These are phyloP conservation scores for Pythium scleroteichum DNA, from an alignment of 352 stramenopile genomes.

Conservation along the genomic window DNA sequence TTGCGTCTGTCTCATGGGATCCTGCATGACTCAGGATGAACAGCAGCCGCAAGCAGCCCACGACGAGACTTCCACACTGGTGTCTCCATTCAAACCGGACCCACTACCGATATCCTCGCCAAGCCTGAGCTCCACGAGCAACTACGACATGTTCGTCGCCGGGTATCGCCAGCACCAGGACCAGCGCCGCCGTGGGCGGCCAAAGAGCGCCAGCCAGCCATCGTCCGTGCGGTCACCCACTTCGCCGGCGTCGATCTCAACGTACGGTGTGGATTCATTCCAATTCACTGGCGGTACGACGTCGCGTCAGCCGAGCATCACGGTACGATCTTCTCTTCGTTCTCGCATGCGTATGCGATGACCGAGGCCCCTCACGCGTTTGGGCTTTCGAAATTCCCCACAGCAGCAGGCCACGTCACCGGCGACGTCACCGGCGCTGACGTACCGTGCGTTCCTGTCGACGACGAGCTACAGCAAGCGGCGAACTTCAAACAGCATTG, in stretches of 20 bases:
- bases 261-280: constrained; percentile 6
- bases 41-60: neutral
- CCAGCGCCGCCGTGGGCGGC: neutral
- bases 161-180: constrained; percentile 28
- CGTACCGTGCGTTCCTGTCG: constrained; percentile 54
- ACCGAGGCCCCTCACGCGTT: constrained; percentile 1
- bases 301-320: neutral
- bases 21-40: neutral
- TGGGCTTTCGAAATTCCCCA: neutral
- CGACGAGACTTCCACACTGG: neutral
- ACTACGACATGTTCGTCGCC: constrained; percentile 40
- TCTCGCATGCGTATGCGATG: too few species aligned
- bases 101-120: constrained; percentile 18
- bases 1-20: neutral
- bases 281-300: constrained; percentile 5
- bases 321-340: too few species aligned
- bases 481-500: constrained; percentile 12
- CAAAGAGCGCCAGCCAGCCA: constrained; percentile 3
- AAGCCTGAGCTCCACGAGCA: constrained; percentile 36
- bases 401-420: constrained; percentile 16
- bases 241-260: constrained; percentile 11
- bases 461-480: constrained; percentile 57
- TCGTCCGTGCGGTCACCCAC: constrained; percentile 17
- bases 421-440: constrained; percentile 20
- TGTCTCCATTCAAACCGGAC: constrained; percentile 1